Percentiles rank a stretch among this genome's conserved stretches.
Evolutionary conservation across 1,284 basidiomycete genomes (phyloP).

Genomic region (Puccinia coronata): DNA sequence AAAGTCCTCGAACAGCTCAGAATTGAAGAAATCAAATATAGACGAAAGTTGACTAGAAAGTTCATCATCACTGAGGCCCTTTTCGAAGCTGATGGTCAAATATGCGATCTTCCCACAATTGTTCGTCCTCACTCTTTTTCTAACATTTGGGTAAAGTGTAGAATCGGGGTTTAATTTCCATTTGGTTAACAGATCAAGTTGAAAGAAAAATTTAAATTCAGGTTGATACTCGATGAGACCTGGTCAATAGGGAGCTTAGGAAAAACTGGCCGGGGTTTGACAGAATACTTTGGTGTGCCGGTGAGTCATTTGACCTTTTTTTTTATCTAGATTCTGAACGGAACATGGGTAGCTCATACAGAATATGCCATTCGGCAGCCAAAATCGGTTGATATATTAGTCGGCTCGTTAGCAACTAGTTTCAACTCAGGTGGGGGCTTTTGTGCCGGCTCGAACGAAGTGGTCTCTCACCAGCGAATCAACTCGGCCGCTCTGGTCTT

Average conservation of each 20-base stretch:
- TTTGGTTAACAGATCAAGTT: conserved; percentile 72
- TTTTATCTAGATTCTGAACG: conserved; percentile 55
- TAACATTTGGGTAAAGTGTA: not conserved
- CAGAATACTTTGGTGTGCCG: conserved; percentile 87
- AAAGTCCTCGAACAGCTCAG: conserved; percentile 79
- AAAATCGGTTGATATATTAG: conserved; percentile 64
- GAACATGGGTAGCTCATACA: not conserved
- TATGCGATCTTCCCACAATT: conserved; percentile 85
- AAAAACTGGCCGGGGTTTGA: conserved; percentile 86
- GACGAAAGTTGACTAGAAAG: conserved; percentile 76
- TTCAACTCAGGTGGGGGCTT: conserved; percentile 87
- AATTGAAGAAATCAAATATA: conserved; percentile 82
- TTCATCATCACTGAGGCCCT: conserved; percentile 98
- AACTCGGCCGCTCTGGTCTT: conserved; percentile 95
- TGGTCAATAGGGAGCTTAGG: conserved; percentile 92
- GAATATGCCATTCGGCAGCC: conserved; percentile 56
- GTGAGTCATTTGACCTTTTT: conserved; percentile 62
- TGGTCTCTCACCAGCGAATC: conserved; percentile 94
- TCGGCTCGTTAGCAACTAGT: conserved; percentile 81
- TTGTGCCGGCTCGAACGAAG: conserved; percentile 82
- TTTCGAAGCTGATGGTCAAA: conserved; percentile 89
- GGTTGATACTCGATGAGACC: conserved; percentile 89
- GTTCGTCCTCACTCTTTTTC: conserved; percentile 62
- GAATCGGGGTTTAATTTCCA: not conserved
- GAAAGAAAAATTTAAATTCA: conserved; percentile 92